Evolutionary conservation across 257 asterid species (phyloP).

Genomic region (Lithospermum erythrorhizon): DNA sequence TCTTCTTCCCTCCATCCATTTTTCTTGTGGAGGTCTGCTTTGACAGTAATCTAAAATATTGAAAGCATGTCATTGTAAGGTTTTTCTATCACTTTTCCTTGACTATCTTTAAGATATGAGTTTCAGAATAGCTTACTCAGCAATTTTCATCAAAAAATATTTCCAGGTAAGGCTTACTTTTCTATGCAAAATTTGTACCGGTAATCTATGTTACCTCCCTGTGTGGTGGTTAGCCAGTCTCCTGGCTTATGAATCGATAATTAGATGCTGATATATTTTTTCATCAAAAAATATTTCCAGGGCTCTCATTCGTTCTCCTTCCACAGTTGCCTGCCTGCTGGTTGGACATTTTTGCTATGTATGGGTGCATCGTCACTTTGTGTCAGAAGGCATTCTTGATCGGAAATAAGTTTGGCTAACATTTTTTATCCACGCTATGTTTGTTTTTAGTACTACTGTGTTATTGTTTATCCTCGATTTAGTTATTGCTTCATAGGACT

Average conservation of each 20-base stretch:
- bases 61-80: neutral
- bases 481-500: neutral
- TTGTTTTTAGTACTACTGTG: too few relatives aligned
- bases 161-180: slow-evolving; percentile 49
- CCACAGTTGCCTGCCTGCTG: slow-evolving; percentile 66
- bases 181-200: neutral
- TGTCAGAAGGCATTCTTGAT: slow-evolving; percentile 49
- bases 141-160: slow-evolving; percentile 60
- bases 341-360: slow-evolving; percentile 44
- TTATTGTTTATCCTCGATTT: slow-evolving; percentile 4
- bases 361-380: slow-evolving; percentile 55
- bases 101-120: slow-evolving; percentile 64
- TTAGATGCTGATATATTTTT: slow-evolving; percentile 3
- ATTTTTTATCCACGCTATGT: slow-evolving; percentile 50
- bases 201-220: too few relatives aligned
- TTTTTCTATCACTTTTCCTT: slow-evolving; percentile 28
- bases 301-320: slow-evolving; percentile 71
- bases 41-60: neutral
- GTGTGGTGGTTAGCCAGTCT: slow-evolving; percentile 1
- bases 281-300: slow-evolving; percentile 25
- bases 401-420: slow-evolving; percentile 68
- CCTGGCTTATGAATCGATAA: slow-evolving; percentile 3
- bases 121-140: slow-evolving; percentile 71
- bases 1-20: too few relatives aligned
- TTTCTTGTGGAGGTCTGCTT: too few relatives aligned